Percentiles rank a stretch among this genome's conserved stretches.
Conservation (phyloP, 805 yeast species). For the Clavispora santaluciae region DNA sequence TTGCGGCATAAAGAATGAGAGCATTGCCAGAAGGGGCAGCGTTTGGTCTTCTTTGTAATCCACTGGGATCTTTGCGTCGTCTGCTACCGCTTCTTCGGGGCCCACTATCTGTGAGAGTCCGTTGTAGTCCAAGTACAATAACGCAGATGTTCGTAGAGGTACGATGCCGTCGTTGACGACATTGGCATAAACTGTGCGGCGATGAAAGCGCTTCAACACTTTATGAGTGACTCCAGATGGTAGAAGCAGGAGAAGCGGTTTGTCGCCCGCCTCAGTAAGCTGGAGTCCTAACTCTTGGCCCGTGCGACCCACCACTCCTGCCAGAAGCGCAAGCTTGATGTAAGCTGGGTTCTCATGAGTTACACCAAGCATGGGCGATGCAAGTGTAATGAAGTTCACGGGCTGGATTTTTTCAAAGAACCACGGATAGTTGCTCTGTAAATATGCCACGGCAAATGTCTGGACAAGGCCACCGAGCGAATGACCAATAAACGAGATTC, state of each 20-base stretch:
- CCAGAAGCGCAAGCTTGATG: conserved; percentile 75
- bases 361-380: conserved; percentile 86
- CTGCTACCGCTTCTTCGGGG: neutral
- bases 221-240: conserved; percentile 72
- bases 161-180: conserved; percentile 92
- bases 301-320: conserved; percentile 88
- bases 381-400: conserved; percentile 73
- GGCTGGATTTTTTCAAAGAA: conserved; percentile 67
- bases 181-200: conserved; percentile 85
- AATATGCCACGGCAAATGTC: conserved; percentile 82
- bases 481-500: conserved; percentile 86
- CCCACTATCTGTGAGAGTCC: conserved; percentile 33
- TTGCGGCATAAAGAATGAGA: conserved; percentile 40
- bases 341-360: conserved; percentile 83
- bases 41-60: conserved; percentile 11
- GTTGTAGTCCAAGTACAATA: conserved; percentile 80
- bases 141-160: conserved; percentile 84
- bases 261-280: conserved; percentile 29
- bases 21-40: conserved; percentile 32
- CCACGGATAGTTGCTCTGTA: conserved; percentile 62
- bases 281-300: conserved; percentile 85
- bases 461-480: conserved; percentile 92
- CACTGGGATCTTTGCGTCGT: conserved; percentile 16
- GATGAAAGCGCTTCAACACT: conserved; percentile 55
- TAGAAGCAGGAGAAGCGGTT: conserved; percentile 68